Evolutionary conservation across 495 filamentous ascomycete species (phyloP).

Genomic region (Neurospora sublineolata): DNA sequence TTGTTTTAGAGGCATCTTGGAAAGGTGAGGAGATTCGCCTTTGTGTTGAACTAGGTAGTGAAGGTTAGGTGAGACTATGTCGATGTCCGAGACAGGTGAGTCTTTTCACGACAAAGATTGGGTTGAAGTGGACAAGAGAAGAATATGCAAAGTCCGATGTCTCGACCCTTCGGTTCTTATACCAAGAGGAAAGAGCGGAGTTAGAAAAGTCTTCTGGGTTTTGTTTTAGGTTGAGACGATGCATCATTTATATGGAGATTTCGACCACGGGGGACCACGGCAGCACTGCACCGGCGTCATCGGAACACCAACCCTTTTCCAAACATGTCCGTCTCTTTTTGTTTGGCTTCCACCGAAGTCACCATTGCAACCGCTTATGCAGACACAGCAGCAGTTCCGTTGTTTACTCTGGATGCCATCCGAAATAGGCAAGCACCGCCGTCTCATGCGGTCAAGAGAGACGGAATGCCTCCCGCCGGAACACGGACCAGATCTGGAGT

Average conservation of each 20-base stretch:
- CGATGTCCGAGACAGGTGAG: not conserved
- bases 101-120: not conserved
- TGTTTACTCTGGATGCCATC: not conserved
- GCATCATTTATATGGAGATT: not conserved
- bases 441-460: not conserved
- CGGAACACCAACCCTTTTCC: constrained; percentile 15
- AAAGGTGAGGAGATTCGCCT: not conserved
- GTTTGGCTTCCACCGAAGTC: not conserved
- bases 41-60: not conserved
- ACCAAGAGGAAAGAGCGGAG: not conserved
- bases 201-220: not conserved
- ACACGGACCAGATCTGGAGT: not conserved
- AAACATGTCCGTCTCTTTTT: not conserved
- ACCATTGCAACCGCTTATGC: not conserved
- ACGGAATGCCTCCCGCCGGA: not conserved
- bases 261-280: not conserved
- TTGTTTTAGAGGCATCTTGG: constrained; percentile 30
- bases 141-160: not conserved
- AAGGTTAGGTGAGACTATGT: not conserved
- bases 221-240: not conserved
- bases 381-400: not conserved
- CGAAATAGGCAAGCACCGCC: constrained; percentile 8
- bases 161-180: not conserved
- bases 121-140: not conserved
- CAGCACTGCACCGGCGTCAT: constrained; percentile 34